Evolutionary conservation across 129 eudicot species (phyloP).

Genomic region (Dittrichia graveolens): DNA sequence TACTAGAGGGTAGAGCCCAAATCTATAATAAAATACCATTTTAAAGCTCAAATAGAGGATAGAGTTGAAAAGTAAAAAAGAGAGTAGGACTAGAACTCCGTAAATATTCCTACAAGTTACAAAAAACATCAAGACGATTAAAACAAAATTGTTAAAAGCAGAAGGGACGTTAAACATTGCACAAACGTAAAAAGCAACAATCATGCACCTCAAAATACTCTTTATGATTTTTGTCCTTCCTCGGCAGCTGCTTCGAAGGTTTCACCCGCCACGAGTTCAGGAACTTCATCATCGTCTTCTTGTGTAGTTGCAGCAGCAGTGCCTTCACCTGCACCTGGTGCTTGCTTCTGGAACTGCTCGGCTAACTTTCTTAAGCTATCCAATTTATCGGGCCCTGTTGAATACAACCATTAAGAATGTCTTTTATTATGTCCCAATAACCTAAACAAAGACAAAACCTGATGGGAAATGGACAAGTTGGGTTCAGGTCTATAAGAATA

Average conservation of each 20-base stretch:
- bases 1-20: not conserved
- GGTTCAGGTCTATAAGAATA: not conserved
- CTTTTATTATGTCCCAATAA: not conserved
- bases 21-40: too few relatives aligned
- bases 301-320: constrained; percentile 20
- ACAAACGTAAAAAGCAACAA: not conserved
- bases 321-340: constrained; percentile 41
- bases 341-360: constrained; percentile 66
- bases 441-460: not conserved
- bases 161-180: not conserved
- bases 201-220: not conserved
- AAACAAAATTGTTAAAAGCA: not conserved
- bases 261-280: constrained; percentile 64
- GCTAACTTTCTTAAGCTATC: constrained; percentile 68
- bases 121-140: constrained; percentile 10
- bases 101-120: constrained; percentile 34
- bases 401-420: not conserved
- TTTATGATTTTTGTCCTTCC: constrained; percentile 37
- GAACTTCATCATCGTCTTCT: constrained; percentile 74
- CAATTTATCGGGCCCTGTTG: constrained; percentile 34
- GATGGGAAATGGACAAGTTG: not conserved
- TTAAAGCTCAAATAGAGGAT: not conserved
- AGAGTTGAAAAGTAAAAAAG: not conserved
- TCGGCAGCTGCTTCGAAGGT: constrained; percentile 74
- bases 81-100: constrained; percentile 3